phyloP scores from a whole-genome alignment of 2,329 filamentous ascomycete species.

The Thelonectria blattea region DNA sequence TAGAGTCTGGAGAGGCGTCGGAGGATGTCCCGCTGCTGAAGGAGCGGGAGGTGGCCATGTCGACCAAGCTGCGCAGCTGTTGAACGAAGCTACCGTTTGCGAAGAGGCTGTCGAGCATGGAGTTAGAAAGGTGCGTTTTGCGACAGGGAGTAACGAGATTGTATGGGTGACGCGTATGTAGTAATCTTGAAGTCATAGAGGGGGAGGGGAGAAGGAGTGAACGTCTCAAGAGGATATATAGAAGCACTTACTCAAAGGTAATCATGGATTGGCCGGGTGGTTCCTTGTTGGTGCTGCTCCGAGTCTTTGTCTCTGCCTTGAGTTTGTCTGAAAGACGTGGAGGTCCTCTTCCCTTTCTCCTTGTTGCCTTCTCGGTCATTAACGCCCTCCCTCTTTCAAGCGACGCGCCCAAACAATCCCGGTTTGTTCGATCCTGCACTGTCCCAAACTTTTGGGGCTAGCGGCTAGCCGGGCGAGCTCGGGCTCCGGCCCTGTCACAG shows the following conservation, averaged over 20 bases:
- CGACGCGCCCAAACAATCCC: conserved; percentile 36
- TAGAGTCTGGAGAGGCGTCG: conserved; percentile 27
- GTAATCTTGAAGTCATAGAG: background rate
- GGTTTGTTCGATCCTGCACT: conserved; percentile 20
- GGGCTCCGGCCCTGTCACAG: conserved; percentile 30
- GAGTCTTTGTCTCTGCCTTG: conserved; percentile 12
- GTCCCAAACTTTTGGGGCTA: conserved; percentile 32
- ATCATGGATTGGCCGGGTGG: conserved; percentile 34
- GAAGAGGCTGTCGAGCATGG: conserved; percentile 31
- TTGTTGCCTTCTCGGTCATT: conserved; percentile 20
- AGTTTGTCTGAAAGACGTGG: conserved; percentile 5
- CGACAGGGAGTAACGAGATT: conserved; percentile 6
- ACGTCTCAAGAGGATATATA: background rate
- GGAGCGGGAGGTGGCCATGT: conserved; percentile 35
- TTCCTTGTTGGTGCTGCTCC: conserved; percentile 16
- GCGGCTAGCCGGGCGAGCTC: conserved; percentile 38
- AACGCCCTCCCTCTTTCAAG: conserved; percentile 20
- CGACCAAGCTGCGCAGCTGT: conserved; percentile 40
- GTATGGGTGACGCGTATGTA: conserved; percentile 4
- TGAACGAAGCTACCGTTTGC: conserved; percentile 37
- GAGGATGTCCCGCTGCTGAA: conserved; percentile 22
- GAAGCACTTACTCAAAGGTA: conserved; percentile 38
- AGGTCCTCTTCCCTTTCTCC: conserved; percentile 26
- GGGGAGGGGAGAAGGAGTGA: conserved; percentile 5
- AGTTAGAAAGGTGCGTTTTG: conserved; percentile 23